Percentiles rank a stretch among this genome's conserved stretches.
phyloP scores from a whole-genome alignment of 352 stramenopile species.

The Pythium chondricola region DNA sequence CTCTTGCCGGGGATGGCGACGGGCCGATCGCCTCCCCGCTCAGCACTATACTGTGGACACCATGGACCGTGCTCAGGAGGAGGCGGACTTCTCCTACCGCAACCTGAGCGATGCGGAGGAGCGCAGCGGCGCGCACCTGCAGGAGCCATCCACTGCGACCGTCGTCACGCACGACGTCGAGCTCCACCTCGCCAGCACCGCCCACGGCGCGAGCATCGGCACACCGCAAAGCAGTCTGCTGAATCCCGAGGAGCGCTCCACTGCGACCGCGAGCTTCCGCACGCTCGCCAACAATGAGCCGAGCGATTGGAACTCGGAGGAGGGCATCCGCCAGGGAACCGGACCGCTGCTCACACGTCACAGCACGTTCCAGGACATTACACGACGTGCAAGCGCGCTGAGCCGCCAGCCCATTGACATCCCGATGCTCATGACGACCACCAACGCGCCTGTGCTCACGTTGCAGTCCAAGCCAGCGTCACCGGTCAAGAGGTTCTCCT shows the following conservation, averaged over 20 bases:
- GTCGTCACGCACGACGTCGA: slow-evolving; percentile 11
- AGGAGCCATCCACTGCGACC: slow-evolving; percentile 5
- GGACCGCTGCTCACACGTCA: background rate
- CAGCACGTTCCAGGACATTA: background rate
- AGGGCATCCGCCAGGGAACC: slow-evolving; percentile 8
- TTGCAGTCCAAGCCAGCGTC: slow-evolving; percentile 2
- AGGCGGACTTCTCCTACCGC: slow-evolving; percentile 21
- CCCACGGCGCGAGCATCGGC: background rate
- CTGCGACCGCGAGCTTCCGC: background rate
- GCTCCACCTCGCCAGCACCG: slow-evolving; percentile 3
- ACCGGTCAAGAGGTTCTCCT: slow-evolving; percentile 1
- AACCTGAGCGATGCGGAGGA: slow-evolving; percentile 20
- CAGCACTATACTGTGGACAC: too few species aligned
- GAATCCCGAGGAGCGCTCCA: slow-evolving; percentile 2
- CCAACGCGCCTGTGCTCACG: slow-evolving; percentile 6
- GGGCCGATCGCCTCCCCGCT: too few species aligned
- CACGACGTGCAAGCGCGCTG: slow-evolving; percentile 9
- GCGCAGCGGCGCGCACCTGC: background rate
- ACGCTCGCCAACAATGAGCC: slow-evolving; percentile 6
- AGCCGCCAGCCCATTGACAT: slow-evolving; percentile 8
- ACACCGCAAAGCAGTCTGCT: slow-evolving; percentile 14
- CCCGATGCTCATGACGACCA: slow-evolving; percentile 2
- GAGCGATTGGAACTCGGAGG: slow-evolving; percentile 21
- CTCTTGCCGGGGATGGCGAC: too few species aligned
- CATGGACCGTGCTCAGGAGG: background rate